Evolutionary conservation across 108 stramenopile species (phyloP), one percentile per base, ranked within the genome.

Genomic region (Aurantiochytrium sp.): DNA sequence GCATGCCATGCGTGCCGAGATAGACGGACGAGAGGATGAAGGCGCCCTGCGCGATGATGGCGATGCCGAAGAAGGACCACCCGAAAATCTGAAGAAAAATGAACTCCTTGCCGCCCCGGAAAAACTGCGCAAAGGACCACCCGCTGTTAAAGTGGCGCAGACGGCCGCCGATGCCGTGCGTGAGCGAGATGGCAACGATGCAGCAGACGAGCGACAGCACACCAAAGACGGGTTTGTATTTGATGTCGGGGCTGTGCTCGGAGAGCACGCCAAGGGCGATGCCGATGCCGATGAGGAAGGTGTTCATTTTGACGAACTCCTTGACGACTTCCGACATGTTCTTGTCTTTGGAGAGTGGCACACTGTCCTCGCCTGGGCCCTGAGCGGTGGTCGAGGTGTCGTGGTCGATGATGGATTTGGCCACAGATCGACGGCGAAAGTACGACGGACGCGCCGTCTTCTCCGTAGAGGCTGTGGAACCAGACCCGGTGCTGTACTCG

Each of bases 81-180:
- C 73, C 39, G 24, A 48, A 41, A 24, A 48, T 48, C 32, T 81
- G 73, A 6, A 81, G 24, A 41, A 81, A 21, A 48, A 81, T 30
- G 45, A 81, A 81, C 3, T 81, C 73, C 32, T 81, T 81, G 73
- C 73, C 73, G n/a, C 73, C 73, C 19, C 73, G 73, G 30, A 81
- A 81, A 12, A 48, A 41, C 4, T 81, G 73, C 39, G 73, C 73
- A 30, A 81, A 81, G 17, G 73, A 81, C 73, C 73, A 81, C 36
- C 73, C 73, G 30, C 45, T 6, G 2, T 41, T 24, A 41, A 41
- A 17, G 45, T 81, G 39, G 19, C 73, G 73, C 45, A 81, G 12
- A 21, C 73, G 39, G 17, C 73, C 73, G 73, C 73, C 73, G 30
- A 81, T 81, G 42, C 73, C 73, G 39, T 81, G 45, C 1, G 73